Base-by-base conservation (phyloP, 257 asterid species). In the Mitragyna speciosa region DNA sequence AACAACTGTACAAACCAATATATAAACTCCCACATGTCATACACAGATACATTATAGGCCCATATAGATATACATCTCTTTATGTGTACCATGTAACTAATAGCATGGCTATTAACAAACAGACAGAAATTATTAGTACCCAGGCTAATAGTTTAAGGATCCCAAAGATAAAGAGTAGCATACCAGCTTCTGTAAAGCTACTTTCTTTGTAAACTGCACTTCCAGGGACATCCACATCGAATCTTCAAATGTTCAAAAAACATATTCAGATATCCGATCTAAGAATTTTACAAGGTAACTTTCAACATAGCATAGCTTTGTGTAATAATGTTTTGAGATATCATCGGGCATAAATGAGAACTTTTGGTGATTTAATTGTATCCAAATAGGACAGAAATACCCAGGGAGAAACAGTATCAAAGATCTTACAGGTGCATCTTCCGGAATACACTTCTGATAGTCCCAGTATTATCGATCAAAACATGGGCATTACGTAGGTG, bases 141-240 rank as follows among this genome's bases (percentile, higher is more conserved):
- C 33, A 24, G 24, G 41, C 67, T 8, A 36, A 54, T 17, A 47
- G 15, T 80, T 43, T 41, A 74, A 49, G 54, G 69, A 61, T 36
- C 12, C 31, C 4, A 76, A 51, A 77, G 12, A 65, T 12, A 12
- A 30, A 59, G 36, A 31, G 79, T 54, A 75, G 74, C 72, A 41
- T 79, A 86, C 94, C 94, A 19, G 98, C 88, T 85, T 92, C 98
- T 0, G 99, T 92, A 80, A 95, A 95, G 80, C 94, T 86, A 88
- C 99, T 92, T 90, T 95, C 99, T 84, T 90, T 92, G 93, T 89
- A 95, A 78, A 95, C 98, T 45, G 98, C 96, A 78, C 99, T 97
- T 71, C 99, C 99, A 56, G 97, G 97, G 76, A 95, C 98, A 82
- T 95, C 96, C 77, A 95, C 99, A 54, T 95, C 99, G 72, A 90